Evolutionary conservation across 768 basidiomycete species (phyloP).

Genomic region (Lentinula lateritia): DNA sequence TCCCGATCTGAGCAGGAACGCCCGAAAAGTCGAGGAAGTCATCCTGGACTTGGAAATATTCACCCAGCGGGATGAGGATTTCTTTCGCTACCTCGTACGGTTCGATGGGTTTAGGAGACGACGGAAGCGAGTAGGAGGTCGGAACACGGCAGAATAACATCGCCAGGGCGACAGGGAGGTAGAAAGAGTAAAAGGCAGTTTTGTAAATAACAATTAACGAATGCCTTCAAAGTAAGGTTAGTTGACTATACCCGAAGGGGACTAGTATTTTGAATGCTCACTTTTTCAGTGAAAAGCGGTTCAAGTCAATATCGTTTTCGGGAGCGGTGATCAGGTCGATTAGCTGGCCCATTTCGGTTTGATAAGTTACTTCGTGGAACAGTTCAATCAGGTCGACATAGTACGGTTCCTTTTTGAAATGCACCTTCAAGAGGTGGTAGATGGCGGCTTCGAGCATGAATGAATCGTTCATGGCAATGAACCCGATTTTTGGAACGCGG

Average conservation of each 20-base stretch:
- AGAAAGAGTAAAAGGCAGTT: constrained; percentile 97
- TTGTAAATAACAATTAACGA: constrained; percentile 94
- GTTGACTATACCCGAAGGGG: background rate
- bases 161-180: constrained; percentile 94
- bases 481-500: constrained; percentile 53
- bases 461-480: constrained; percentile 92
- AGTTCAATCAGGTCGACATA: constrained; percentile 89
- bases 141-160: constrained; percentile 75
- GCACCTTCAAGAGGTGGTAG: constrained; percentile 81
- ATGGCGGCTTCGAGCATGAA: constrained; percentile 96
- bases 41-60: constrained; percentile 99
- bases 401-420: constrained; percentile 76
- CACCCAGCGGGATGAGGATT: constrained; percentile 88
- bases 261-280: constrained; percentile 22
- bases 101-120: constrained; percentile 23
- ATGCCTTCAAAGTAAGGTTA: constrained; percentile 46
- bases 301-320: constrained; percentile 82
- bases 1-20: constrained; percentile 60
- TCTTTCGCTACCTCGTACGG: constrained; percentile 24
- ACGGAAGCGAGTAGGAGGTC: constrained; percentile 62
- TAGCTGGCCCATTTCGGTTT: constrained; percentile 95
- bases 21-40: constrained; percentile 94
- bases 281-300: constrained; percentile 85
- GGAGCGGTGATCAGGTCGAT: constrained; percentile 95
- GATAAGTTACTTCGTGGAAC: constrained; percentile 86